Evolutionary conservation across 169 alveolate genomes (phyloP).

Genomic region (Eimeria tenella): DNA sequence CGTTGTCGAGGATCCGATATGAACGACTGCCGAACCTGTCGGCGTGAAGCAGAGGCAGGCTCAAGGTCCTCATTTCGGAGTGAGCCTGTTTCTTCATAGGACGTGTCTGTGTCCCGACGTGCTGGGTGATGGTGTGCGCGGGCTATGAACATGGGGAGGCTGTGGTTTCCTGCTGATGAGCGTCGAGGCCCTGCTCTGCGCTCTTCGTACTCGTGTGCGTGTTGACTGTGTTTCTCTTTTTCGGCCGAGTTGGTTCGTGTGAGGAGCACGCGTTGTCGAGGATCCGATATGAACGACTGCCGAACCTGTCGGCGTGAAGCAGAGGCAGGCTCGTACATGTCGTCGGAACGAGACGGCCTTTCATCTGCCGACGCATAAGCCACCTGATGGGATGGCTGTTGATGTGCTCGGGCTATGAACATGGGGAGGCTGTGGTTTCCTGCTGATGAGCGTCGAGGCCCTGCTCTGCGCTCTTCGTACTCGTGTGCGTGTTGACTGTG

Average conservation of each 20-base stretch:
- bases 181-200: neutral
- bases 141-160: conserved; percentile 34
- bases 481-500: neutral
- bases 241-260: conserved; percentile 42
- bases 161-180: conserved; percentile 52
- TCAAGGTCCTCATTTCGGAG: neutral
- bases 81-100: neutral
- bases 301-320: conserved; percentile 31
- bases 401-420: conserved; percentile 1
- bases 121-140: neutral
- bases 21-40: conserved; percentile 38
- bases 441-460: conserved; percentile 40
- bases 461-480: neutral
- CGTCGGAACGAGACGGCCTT: neutral
- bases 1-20: conserved; percentile 21
- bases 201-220: neutral
- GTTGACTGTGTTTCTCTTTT: neutral
- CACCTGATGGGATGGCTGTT: neutral
- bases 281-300: conserved; percentile 24
- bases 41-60: neutral
- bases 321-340: neutral
- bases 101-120: neutral
- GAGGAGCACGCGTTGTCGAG: conserved; percentile 8
- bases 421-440: conserved; percentile 42
- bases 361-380: neutral